Base-by-base conservation (phyloP, 2,329 filamentous ascomycete genomes). In the Phialophora expanda region DNA sequence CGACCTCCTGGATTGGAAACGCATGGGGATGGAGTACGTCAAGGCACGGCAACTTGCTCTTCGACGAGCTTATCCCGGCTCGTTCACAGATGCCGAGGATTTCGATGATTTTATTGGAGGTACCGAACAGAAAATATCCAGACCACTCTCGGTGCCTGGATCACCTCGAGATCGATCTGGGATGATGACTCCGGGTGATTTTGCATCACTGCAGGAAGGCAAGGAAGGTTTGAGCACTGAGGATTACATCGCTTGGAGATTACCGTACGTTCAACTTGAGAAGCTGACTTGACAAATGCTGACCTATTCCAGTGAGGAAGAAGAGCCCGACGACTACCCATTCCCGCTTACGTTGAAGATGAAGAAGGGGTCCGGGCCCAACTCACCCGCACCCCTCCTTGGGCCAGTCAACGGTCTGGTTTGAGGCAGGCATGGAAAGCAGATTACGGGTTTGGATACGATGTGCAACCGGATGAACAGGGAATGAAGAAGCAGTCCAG, bases 121-220 rank as follows among this genome's bases (percentile, higher is more conserved):
- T 41, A 91, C 92, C 3, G 94, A 97, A 74, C 90, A 93, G 76
- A 99, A 98, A 88, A 93, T 99, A 75, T 94, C 93, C 11, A 86
- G 95, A 56, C 95, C 95, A 7, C 89, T 98, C 79, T 97, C 93
- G 2, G 93, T 96, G 58, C 95, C 95, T 1, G 95, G 95, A 8
- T 97, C 93, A 20, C 95, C 95, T 9, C 86, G 93, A 68, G 93
- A 97, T 76, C 87, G 93, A 38, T 90, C 90, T 51, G 95, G 95
- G 61, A 97, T 97, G 93, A 98, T 99, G 95, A 99, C 95, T 0
- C 95, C 95, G 7, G 95, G 95, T 55, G 95, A 99, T 78, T 98
- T 98, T 84, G 95, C 93, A 30, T 97, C 92, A 72, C 83, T 99
- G 63, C 95, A 98, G 79, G 95, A 99, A 79, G 92, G 93, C 53